These are phyloP conservation scores for Ogataea sp. DNA, from an alignment of 805 yeast species.

Conservation along the genomic window DNA sequence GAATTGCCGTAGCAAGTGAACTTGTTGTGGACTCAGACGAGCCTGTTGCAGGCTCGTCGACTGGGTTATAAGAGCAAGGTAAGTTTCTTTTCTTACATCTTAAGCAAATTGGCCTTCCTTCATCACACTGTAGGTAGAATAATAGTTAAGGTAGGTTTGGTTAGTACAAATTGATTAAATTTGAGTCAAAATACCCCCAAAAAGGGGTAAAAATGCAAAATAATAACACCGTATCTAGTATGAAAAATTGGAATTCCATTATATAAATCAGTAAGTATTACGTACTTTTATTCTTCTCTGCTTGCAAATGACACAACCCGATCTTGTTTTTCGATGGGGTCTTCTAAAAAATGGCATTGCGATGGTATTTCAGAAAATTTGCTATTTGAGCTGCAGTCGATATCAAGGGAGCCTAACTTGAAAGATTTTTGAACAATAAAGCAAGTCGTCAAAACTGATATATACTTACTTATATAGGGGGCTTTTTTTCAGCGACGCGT, in stretches of 20 bases:
- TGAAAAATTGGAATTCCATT: too few species aligned
- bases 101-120: constrained; percentile 13
- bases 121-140: constrained; percentile 22
- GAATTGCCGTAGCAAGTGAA: too few species aligned
- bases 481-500: too few species aligned
- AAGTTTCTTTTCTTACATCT: constrained; percentile 15
- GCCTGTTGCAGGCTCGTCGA: constrained; percentile 1
- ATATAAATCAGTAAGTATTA: neutral
- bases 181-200: too few species aligned
- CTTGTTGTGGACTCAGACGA: too few species aligned
- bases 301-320: constrained; percentile 17
- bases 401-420: neutral
- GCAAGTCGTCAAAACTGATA: too few species aligned
- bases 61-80: constrained; percentile 8
- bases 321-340: constrained; percentile 17
- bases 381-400: neutral
- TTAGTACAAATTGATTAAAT: too few species aligned
- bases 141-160: too few species aligned
- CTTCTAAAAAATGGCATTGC: constrained; percentile 14
- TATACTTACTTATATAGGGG: too few species aligned
- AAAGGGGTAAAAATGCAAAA: too few species aligned
- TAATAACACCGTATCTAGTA: too few species aligned
- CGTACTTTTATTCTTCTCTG: constrained; percentile 17
- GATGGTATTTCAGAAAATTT: neutral
- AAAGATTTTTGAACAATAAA: neutral